Evolutionary conservation across 192 early-diverging fungal species (phyloP), one percentile per base, ranked within the genome.

Genomic region (Podila epicladia): DNA sequence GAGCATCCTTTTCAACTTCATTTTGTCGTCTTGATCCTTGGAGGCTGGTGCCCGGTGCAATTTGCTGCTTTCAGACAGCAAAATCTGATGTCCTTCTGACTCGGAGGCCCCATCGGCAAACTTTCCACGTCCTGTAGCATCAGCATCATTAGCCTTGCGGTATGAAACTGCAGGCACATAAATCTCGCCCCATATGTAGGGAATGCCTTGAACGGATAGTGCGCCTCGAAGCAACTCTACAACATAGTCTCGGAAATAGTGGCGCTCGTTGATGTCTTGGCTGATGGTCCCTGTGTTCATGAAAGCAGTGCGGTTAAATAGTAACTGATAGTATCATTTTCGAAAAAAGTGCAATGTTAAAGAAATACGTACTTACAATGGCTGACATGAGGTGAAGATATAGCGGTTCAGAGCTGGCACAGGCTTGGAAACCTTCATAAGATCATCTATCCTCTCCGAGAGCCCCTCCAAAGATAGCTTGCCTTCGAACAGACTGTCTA

Each of bases 211-310:
- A 37, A 72, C 24, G 37, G 22, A 32, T 57, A 63, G 35, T 26
- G 70, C 62, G 9, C 70, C 70, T 64, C 62, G 70, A 62, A 72
- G 70, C 20, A 72, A 45, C 70, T 72, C 70, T 19, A 72, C 70
- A 1, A 72, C 62, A 55, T 72, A 72, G 50, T 72, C 62, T 53
- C 70, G 5, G 61, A 64, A 72, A 31, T 72, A 72, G 8, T 72
- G 62, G 17, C 62, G 70, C 31, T 72, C 70, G 20, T 72, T 72
- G 13, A 72, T 63, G 37, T 49, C 60, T 63, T 33, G 33, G 33
- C 61, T 55, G 20, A 72, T 63, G 7, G 70, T 33, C 24, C 62
- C 70, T 65, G 45, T 64, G 37, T 38, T 11, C 5, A 45, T 51
- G 61, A 72, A 64, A 37, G 70, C 50, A 37, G 45, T 29, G 38